Base-by-base conservation (phyloP, 129 eudicot species). In the Rutidosis leptorrhynchoides region DNA sequence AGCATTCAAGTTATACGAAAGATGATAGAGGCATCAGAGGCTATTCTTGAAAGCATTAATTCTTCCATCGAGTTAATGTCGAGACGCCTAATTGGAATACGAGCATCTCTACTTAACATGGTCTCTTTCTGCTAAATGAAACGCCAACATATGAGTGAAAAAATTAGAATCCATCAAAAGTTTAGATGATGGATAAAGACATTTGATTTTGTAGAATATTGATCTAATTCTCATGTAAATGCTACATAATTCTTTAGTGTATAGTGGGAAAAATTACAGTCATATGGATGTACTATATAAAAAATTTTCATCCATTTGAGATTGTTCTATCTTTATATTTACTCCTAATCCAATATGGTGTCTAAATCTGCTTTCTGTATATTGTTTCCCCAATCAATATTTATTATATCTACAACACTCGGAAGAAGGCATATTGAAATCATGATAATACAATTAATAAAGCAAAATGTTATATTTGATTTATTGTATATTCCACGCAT, bases 101-200 rank as follows among this genome's bases (percentile, higher is more conserved):
- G 85, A 52, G 77, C 57, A 15, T 77, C 79, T 21, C 69, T 81
- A 5, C 73, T 81, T 25, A 81, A 81, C 67, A 51, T 77, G 53
- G 22, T 84, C 62, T 84, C 85, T 32, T 33, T 62, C 68, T 33
- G 63, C 54, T 72, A 35, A n/a, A 1, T 30, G 14, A 49, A 22
- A 59, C 2, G 29, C 15, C 8, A 7, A 6, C 59, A 20, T 58
- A 58, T 26, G 17, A 2, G 12, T 57, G 7, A 22, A 56, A 17
- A 24, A 55, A 42, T 22, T 23, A 17, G 42, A 22, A n/a, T 1
- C 19, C 0, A 15, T 58, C 58, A 55, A 43, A n/a, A 10, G 19
- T 10, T 59, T 61, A 29, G 24, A 51, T 60, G 20, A 23, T 46
- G 62, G 62, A 61, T 25, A 4, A 19, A 71, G 11, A 3, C 17